Base-by-base conservation (phyloP, 225 moss, liverwort and hornwort species). In the Sphagnum contortum region DNA sequence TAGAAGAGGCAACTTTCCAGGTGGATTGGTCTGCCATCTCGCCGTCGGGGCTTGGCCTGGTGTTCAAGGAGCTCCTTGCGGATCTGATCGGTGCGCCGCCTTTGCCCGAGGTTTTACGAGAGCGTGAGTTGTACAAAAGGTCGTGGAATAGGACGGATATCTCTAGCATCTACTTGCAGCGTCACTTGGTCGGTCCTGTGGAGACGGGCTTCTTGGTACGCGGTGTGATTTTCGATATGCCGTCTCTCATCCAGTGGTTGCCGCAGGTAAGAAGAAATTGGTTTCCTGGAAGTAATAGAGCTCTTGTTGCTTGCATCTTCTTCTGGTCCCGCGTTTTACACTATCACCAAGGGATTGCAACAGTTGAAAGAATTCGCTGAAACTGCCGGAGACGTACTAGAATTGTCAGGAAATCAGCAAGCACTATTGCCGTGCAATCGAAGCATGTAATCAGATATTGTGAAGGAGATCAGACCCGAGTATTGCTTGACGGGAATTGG, bases 21-120 rank as follows among this genome's bases (percentile, higher is more conserved):
- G 91, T 76, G 57, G 91, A 91, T 62, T 91, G 89, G 89, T 91
- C 89, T 13, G 87, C 74, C 9, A 81, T 91, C 4, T 91, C 91
- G 6, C 86, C 80, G n/a, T 70, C 73, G 48, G 87, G 84, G 14
- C 70, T 89, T 6, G 89, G 91, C 3, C 69, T 91, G 72, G 59
- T 91, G 11, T 85, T 91, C 72, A 84, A 87, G 65, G 89, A 87
- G 61, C 72, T 91, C 55, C 73, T 91, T 45, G 82, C 91, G 3
- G 89, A 89, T 67, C 74, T 91, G 45, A 81, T 85, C 69, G 91
- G 89, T n/a, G 91, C 84, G 57, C 91, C 91, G 0, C 77, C 82
- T 2, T 84, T 86, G n/a, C 83, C 72, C 8, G 91, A 87, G 29
- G 89, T 76, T 8, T 65, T 82, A 45, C 74, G 76, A 74, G 78